Evolutionary conservation across 805 yeast genomes (phyloP).

Genomic region (Clavispora phyllophila): DNA sequence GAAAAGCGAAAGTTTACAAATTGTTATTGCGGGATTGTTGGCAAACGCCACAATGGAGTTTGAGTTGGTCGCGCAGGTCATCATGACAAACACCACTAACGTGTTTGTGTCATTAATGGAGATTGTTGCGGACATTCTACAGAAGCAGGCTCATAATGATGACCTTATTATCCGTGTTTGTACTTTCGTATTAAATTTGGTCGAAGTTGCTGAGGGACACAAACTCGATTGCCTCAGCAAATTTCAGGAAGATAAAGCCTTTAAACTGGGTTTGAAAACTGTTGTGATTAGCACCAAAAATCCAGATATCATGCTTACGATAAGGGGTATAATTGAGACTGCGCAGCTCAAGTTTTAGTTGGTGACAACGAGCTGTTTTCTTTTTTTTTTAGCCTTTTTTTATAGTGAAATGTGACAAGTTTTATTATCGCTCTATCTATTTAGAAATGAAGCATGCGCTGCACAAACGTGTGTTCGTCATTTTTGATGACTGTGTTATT

Average conservation of each 20-base stretch:
- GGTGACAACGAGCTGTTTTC: too few relatives aligned
- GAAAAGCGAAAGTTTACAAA: constrained; percentile 20
- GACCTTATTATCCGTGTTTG: constrained; percentile 27
- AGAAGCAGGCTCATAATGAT: constrained; percentile 17
- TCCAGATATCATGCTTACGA: constrained; percentile 3
- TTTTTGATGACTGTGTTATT: constrained; percentile 23
- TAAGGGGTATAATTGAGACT: constrained; percentile 13
- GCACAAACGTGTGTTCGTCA: constrained; percentile 33
- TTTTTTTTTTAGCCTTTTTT: background rate
- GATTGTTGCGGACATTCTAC: constrained; percentile 19
- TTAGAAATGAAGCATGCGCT: constrained; percentile 34
- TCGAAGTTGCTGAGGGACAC: constrained; percentile 11
- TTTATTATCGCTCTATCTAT: background rate
- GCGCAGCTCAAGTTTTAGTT: constrained; percentile 4
- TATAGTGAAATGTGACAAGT: background rate
- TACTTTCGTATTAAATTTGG: constrained; percentile 18
- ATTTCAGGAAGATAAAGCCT: background rate
- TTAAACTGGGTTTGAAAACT: constrained; percentile 4
- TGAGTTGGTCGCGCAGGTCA: constrained; percentile 28
- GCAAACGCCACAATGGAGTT: constrained; percentile 38
- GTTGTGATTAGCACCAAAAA: constrained; percentile 2
- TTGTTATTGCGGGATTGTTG: constrained; percentile 30
- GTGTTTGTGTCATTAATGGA: constrained; percentile 15
- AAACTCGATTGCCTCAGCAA: background rate
- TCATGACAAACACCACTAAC: constrained; percentile 14